These are phyloP conservation scores for Globisporangium barbulae DNA, from an alignment of 352 stramenopile genomes.

Conservation along the genomic window DNA sequence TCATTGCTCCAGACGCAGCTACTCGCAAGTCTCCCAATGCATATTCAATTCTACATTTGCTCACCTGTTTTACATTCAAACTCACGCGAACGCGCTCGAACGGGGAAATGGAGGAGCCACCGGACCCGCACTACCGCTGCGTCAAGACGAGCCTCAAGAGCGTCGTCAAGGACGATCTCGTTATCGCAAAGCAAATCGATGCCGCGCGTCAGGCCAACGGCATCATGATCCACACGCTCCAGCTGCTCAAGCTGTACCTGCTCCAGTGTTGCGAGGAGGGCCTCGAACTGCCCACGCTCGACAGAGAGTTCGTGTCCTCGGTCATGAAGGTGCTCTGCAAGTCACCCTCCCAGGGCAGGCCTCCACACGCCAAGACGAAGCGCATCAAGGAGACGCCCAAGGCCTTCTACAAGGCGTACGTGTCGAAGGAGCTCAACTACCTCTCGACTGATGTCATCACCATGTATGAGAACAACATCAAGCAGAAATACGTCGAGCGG, in stretches of 20 bases:
- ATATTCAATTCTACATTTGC: too few relatives aligned
- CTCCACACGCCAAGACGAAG: background rate
- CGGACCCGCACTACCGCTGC: background rate
- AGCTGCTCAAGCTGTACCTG: conserved; percentile 2
- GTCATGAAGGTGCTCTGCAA: background rate
- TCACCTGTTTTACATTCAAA: too few relatives aligned
- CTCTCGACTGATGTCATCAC: background rate
- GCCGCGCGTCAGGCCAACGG: background rate
- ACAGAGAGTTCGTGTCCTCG: background rate
- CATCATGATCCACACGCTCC: background rate
- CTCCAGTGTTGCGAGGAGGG: background rate
- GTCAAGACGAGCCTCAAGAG: background rate
- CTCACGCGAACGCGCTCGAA: background rate
- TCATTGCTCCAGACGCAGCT: too few relatives aligned
- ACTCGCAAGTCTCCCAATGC: too few relatives aligned
- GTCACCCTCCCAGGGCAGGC: background rate
- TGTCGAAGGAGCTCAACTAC: background rate
- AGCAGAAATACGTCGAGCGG: background rate
- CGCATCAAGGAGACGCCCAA: background rate
- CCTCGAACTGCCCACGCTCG: background rate
- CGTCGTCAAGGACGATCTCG: background rate
- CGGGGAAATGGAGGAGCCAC: background rate
- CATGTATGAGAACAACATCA: background rate
- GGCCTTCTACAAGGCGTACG: background rate
- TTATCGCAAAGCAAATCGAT: background rate